These are phyloP conservation scores for Mikania micrantha DNA, from an alignment of 129 eudicot species.

Conservation along the genomic window DNA sequence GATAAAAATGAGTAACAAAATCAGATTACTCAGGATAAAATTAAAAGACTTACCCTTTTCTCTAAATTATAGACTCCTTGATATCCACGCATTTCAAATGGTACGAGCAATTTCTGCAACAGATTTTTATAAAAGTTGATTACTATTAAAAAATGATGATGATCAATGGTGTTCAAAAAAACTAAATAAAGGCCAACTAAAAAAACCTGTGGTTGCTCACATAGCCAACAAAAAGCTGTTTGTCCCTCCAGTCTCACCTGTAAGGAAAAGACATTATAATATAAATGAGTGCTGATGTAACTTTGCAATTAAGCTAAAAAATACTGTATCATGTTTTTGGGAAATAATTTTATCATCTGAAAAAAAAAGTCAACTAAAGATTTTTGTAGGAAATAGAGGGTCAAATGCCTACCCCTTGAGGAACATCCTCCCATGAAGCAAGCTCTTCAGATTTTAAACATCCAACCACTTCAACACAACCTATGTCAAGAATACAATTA, in stretches of 20 bases:
- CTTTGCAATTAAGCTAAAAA: neutral
- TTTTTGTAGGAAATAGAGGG: neutral
- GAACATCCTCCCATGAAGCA: conserved; percentile 69
- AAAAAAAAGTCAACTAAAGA: neutral
- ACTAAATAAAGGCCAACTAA: neutral
- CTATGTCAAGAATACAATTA: conserved; percentile 30
- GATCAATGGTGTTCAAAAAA: neutral
- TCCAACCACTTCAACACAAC: conserved; percentile 93
- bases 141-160: neutral
- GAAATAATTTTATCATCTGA: neutral
- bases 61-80: conserved; percentile 94
- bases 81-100: conserved; percentile 91
- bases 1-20: neutral
- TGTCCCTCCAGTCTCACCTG: conserved; percentile 86
- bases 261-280: neutral
- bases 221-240: conserved; percentile 88
- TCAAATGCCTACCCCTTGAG: conserved; percentile 57
- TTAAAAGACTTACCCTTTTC: conserved; percentile 51
- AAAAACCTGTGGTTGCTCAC: conserved; percentile 84
- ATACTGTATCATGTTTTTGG: neutral
- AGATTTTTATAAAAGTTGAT: neutral
- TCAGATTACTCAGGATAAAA: neutral
- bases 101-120: conserved; percentile 71
- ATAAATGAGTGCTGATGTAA: neutral
- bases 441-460: conserved; percentile 81